phyloP scores from a whole-genome alignment of 805 yeast species.

The Candida hungchunana region DNA sequence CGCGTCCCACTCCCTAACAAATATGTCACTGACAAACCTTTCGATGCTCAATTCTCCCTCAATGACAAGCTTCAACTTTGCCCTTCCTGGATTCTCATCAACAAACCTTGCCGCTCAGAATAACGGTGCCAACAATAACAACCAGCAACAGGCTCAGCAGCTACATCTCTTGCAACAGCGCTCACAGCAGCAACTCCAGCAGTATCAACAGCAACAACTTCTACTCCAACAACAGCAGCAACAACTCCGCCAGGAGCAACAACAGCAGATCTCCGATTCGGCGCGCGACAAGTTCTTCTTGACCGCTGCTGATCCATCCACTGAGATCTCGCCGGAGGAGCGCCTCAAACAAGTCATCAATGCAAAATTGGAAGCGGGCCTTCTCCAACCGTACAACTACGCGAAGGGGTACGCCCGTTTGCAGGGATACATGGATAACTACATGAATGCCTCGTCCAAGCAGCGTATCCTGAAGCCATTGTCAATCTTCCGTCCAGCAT shows the following conservation, averaged over 20 bases:
- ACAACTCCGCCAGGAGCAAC: slow-evolving; percentile 12
- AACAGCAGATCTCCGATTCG: slow-evolving; percentile 44
- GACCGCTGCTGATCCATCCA: slow-evolving; percentile 96
- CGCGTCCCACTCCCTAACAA: slow-evolving; percentile 26
- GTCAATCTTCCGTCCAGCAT: slow-evolving; percentile 84
- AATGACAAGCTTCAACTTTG: slow-evolving; percentile 13
- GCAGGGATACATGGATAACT: slow-evolving; percentile 87
- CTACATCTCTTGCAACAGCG: slow-evolving; percentile 9
- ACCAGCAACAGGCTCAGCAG: slow-evolving; percentile 8
- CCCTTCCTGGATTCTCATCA: slow-evolving; percentile 8
- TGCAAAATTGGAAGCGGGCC: slow-evolving; percentile 91
- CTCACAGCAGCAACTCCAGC: slow-evolving; percentile 10
- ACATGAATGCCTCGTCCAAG: slow-evolving; percentile 80
- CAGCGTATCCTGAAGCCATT: slow-evolving; percentile 84
- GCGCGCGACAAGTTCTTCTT: slow-evolving; percentile 90
- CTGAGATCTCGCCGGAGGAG: slow-evolving; percentile 91
- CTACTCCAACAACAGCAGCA: slow-evolving; percentile 13
- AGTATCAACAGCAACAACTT: slow-evolving; percentile 8
- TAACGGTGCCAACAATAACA: slow-evolving; percentile 9
- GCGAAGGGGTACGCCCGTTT: slow-evolving; percentile 90
- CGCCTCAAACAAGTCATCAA: slow-evolving; percentile 88
- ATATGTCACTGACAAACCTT: slow-evolving; percentile 23
- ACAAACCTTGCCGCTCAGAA: slow-evolving; percentile 7
- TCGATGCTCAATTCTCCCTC: slow-evolving; percentile 23
- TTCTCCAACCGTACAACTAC: slow-evolving; percentile 87